Base-by-base conservation (phyloP, 495 filamentous ascomycete genomes). In the Hypoxylon perforatum region DNA sequence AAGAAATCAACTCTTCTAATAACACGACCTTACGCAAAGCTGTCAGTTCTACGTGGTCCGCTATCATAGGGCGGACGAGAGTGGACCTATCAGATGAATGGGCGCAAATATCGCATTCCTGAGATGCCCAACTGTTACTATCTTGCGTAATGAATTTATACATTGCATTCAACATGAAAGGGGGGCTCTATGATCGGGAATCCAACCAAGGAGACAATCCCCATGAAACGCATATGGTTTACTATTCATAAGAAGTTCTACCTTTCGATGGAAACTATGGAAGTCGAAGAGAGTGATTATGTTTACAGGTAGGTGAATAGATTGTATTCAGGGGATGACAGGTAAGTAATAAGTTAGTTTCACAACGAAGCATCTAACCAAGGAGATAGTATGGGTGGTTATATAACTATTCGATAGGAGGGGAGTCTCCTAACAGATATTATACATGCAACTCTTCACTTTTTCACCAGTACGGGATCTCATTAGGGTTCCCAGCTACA, bases 1-100 rank as follows among this genome's bases (percentile, higher is more conserved):
- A 60, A 60, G 59, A 61, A 55, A 65, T 18, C 30, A 35, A 57
- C 18, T 54, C 6, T 48, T 62, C 28, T 14, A 57, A 44, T 51
- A 36, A 63, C 7, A 15, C 38, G 22, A 17, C 41, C 25, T 47
- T 5, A 33, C 12, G 12, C 7, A 47, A 52, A 23, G 46, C 46
- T 4, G 47, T 33, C 22, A 54, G 10, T 33, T 52, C 3, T 25
- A 48, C 39, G 15, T 44, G 53, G 46, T 21, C 21, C 12, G 36
- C 23, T 21, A 46, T 46, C 47, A 36, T 50, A 52, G 46, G 36
- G 38, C 47, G 10, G 18, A 42, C 15, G 9, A 19, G 45, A 41
- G 33, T 55, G 42, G 47, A 48, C 30, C 28, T 62, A 42, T 22
- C 15, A 41, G 41, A 62, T 55, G 21, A 55, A 62, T 62, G 28